Evolutionary conservation across 805 yeast genomes (phyloP).

Genomic region (Ogataea ramenticola): DNA sequence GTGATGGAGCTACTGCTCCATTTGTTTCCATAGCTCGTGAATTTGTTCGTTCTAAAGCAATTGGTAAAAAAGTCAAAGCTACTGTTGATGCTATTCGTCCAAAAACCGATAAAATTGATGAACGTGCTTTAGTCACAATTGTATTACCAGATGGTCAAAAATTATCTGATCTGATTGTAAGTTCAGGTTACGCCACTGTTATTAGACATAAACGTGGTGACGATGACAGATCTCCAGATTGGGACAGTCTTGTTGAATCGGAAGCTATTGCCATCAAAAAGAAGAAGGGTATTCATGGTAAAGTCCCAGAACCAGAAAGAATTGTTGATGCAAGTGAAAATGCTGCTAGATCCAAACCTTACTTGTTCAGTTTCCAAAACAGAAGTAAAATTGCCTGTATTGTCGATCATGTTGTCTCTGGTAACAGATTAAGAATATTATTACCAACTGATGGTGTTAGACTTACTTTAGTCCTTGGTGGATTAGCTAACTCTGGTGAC

Average conservation of each 20-base stretch:
- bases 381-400: conserved; percentile 58
- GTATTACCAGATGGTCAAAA: conserved; percentile 46
- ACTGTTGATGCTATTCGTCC: conserved; percentile 59
- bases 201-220: conserved; percentile 71
- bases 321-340: conserved; percentile 77
- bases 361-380: conserved; percentile 60
- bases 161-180: conserved; percentile 52
- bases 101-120: conserved; percentile 53
- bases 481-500: conserved; percentile 40
- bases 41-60: conserved; percentile 56
- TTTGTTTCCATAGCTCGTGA: conserved; percentile 65
- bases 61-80: conserved; percentile 64
- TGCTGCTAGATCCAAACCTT: conserved; percentile 64
- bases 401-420: conserved; percentile 67
- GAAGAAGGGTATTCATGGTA: conserved; percentile 57
- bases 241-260: conserved; percentile 71
- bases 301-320: conserved; percentile 51
- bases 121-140: conserved; percentile 59
- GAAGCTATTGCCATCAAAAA: conserved; percentile 52
- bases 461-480: conserved; percentile 69
- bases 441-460: conserved; percentile 68
- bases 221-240: conserved; percentile 59
- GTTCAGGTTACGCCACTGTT: conserved; percentile 69
- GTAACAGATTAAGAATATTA: conserved; percentile 56
- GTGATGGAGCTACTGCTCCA: conserved; percentile 49